phyloP scores from a whole-genome alignment of 2,329 filamentous ascomycete genomes.

The Akanthomyces uredinophilus region DNA sequence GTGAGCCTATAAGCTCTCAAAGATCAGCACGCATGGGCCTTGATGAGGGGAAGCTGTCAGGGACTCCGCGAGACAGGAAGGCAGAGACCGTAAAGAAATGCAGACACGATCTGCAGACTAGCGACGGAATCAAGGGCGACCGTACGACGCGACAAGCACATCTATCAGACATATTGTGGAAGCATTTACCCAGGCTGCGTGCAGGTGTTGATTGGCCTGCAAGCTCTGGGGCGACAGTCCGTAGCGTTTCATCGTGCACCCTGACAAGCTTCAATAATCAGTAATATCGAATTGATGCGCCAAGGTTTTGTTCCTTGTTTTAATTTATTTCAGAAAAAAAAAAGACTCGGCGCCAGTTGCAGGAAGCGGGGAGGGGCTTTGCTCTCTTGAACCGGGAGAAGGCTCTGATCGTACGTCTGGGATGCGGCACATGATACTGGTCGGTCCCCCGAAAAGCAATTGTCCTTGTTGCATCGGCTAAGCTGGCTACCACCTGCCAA shows the following conservation, averaged over 20 bases:
- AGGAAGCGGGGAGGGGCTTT: neutral
- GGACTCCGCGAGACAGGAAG: neutral
- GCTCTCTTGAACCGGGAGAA: neutral
- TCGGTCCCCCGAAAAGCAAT: too few species aligned
- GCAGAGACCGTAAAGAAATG: neutral
- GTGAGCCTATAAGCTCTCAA: neutral
- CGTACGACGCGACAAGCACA: neutral
- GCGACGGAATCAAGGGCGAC: neutral
- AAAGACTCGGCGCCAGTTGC: too few species aligned
- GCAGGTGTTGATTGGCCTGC: neutral
- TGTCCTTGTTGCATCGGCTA: neutral
- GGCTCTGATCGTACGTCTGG: too few species aligned
- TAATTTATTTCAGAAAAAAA: neutral
- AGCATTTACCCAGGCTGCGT: neutral
- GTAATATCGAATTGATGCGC: neutral
- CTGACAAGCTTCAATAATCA: neutral
- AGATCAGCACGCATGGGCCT: neutral
- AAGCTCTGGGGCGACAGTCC: neutral
- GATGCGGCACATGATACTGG: neutral
- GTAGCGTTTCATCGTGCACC: neutral
- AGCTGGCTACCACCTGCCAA: conserved; percentile 3
- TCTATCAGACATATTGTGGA: neutral
- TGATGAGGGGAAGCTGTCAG: neutral
- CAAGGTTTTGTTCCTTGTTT: neutral
- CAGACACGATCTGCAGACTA: neutral